A percentile compares a stretch with the other conserved stretches of the same genome.
phyloP scores from a whole-genome alignment of 192 early-diverging fungal genomes.

The Thamnidium elegans region DNA sequence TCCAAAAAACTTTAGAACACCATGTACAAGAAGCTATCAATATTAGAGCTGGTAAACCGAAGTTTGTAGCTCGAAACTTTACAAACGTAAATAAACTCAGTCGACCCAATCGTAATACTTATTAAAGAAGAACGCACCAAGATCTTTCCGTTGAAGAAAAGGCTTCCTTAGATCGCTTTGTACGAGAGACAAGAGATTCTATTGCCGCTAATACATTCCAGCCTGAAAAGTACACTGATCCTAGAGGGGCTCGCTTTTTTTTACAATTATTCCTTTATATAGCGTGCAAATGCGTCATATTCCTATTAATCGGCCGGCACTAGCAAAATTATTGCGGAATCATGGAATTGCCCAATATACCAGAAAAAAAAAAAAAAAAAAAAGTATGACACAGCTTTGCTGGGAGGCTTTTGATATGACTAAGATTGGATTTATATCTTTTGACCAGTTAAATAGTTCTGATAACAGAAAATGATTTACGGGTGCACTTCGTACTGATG shows the following conservation, averaged over 20 bases:
- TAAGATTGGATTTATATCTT: not conserved
- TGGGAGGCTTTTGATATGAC: not conserved
- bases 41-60: not conserved
- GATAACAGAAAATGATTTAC: not conserved
- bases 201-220: slow-evolving; percentile 1
- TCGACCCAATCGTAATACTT: not conserved
- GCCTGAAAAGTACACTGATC: slow-evolving; percentile 24
- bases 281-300: slow-evolving; percentile 9
- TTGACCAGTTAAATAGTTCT: not conserved
- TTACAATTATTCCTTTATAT: slow-evolving; percentile 5
- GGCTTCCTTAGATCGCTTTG: slow-evolving; percentile 1
- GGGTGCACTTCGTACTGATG: not conserved
- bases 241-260: slow-evolving; percentile 8
- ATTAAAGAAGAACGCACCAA: not conserved
- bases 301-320: not conserved
- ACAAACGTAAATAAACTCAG: too few relatives aligned
- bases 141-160: not conserved
- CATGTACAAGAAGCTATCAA: not conserved
- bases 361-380: too few relatives aligned
- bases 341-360: not conserved
- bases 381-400: not conserved
- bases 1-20: not conserved
- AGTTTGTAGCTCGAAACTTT: too few relatives aligned
- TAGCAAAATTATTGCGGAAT: too few relatives aligned
- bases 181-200: not conserved